Base-by-base conservation (phyloP, 768 basidiomycete species). In the Amanita phalloides region DNA sequence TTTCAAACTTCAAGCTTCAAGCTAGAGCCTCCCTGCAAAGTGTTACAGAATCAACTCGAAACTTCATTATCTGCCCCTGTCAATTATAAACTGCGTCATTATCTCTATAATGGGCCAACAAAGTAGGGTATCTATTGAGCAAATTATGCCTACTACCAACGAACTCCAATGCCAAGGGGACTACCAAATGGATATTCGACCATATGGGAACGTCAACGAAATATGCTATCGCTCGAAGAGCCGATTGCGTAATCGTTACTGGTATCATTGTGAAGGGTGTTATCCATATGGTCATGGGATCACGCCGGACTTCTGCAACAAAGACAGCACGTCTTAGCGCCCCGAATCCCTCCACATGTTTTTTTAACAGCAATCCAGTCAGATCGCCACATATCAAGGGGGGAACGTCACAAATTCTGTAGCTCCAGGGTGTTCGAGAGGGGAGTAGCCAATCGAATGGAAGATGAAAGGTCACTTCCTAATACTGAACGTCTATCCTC, bases 401-500 rank as follows among this genome's bases (percentile, higher is more conserved):
- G 35, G 14, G 10, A 43, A 30, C 28, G 25, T 48, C 51, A 53
- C 20, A 54, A 48, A n/a, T 37, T 42, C 39, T 49, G 47, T n/a
- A 48, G 23, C 7, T 51, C 54, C 33, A 55, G 54, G 14, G 37
- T 33, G 20, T 55, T 55, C n/a, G 51, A 11, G 11, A 50, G 49
- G 28, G 47, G 41, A 41, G 23, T 9, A n/a, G 35, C 44, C 20
- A 42, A 41, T 28, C 44, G 39, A 37, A 45, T 33, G 14, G 48
- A 36, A 42, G 54, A 32, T 39, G 51, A 39, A 25, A 48, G 33
- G 32, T 45, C 49, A 49, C 51, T 53, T n/a, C 57, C 60, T 48
- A 60, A 44, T 43, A 62, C 58, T 48, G 56, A 45, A 39, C 45
- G 11, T 54, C 49, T 53, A 51, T 50, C 21, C 23, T 43, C 36